Evolutionary conservation across 768 basidiomycete species (phyloP).

Genomic region (Tulasnella sp.): DNA sequence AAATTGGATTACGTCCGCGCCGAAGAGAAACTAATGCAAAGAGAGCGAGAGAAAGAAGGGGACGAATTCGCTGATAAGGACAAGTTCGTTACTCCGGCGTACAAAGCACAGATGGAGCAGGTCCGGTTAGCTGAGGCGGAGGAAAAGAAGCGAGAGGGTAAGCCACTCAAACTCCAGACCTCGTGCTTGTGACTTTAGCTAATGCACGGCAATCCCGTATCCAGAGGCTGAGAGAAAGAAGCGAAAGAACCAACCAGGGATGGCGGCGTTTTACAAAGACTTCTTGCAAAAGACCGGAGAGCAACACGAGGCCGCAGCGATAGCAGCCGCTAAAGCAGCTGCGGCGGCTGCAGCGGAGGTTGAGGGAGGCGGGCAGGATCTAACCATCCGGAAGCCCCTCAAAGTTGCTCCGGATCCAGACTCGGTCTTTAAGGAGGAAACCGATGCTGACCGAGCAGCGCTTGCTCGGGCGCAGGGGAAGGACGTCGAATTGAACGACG

Average conservation of each 20-base stretch:
- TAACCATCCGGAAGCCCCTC: constrained; percentile 76
- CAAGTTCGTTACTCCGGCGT: constrained; percentile 95
- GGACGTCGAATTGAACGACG: constrained; percentile 92
- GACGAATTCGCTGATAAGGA: constrained; percentile 95
- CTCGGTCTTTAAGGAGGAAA: constrained; percentile 43
- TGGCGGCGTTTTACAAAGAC: constrained; percentile 82
- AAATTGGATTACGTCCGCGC: constrained; percentile 87
- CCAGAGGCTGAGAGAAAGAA: constrained; percentile 62
- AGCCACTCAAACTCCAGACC: constrained; percentile 39
- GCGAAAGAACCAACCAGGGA: constrained; percentile 66
- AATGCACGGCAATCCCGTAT: neutral
- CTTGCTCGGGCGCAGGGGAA: constrained; percentile 75
- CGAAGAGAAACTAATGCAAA: constrained; percentile 97
- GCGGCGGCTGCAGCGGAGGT: constrained; percentile 40
- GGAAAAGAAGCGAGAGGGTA: constrained; percentile 86
- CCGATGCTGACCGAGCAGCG: constrained; percentile 75
- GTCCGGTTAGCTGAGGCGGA: constrained; percentile 90
- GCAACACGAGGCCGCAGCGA: constrained; percentile 66
- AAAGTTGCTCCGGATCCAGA: constrained; percentile 52
- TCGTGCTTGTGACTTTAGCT: neutral
- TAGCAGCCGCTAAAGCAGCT: constrained; percentile 78
- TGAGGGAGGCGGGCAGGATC: constrained; percentile 57
- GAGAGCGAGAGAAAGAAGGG: constrained; percentile 89
- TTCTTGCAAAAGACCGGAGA: constrained; percentile 73
- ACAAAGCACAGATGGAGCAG: constrained; percentile 95